Base-by-base conservation (phyloP, 805 yeast species). In the Starmerella apis region DNA sequence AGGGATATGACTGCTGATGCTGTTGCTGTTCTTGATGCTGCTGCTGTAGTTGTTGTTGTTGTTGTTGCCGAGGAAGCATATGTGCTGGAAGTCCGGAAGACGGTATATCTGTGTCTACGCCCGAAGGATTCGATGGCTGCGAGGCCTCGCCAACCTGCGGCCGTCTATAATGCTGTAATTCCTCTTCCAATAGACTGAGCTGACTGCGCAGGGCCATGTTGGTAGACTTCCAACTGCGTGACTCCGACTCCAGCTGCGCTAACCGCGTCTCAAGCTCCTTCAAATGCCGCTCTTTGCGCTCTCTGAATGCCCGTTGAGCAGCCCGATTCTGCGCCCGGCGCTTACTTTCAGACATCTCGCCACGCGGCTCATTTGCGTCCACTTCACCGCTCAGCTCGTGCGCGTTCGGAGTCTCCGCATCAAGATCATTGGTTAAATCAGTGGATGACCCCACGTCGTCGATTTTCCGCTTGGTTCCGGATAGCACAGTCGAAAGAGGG, bases 291-390 rank as follows among this genome's bases (percentile, higher is more conserved):
- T 90, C 97, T 65, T 90, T 90, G 53, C 97, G 77, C 67, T 92
- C 97, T 50, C 97, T 73, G 68, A 86, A 90, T 4, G 46, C 46
- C 9, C 46, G 46, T 28, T 92, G 98, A n/a, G 97, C 97, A 3
- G 96, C 96, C 60, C 97, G 76, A 66, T 92, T 90, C 68, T 92
- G 97, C 2, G 96, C 96, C 14, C 95, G 86, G 59, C 98, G 74
- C 71, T 86, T 90, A 27, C 44, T 41, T 16, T 41, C 44, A 7
- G 44, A 41, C 33, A 41, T 41, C 16, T 41, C 44, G 22, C 44
- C 44, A 18, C 33, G 31, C 31, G 31, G 20, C 24, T 41, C 44
- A 14, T 7, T 24, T n/a, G 30, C 43, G 14, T 38, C 43, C 31
- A 6, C 30, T 3, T 38, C 43, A 2, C n/a, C 30, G 22, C 20